Conservation (phyloP, 306 rosid genomes). For the Dryas drummondii region DNA sequence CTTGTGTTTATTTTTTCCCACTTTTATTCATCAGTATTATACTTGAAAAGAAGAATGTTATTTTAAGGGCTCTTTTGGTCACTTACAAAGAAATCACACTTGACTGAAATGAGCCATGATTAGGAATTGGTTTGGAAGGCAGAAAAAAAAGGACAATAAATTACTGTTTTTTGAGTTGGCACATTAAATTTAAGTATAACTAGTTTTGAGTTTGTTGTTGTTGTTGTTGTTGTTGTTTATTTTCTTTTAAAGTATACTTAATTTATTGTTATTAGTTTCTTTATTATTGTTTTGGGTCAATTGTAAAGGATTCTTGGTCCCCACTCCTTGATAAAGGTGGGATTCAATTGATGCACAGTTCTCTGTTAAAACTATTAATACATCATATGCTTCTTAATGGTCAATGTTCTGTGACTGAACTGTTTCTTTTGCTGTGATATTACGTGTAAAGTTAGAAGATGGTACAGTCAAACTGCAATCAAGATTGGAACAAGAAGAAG, state of each 20-base stretch:
- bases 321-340: not conserved
- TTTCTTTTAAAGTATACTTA: not conserved
- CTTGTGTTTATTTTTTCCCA: too few species aligned
- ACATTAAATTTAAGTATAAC: not conserved
- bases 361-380: not conserved
- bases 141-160: not conserved
- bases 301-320: not conserved
- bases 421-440: slow-evolving; percentile 36
- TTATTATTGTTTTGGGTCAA: not conserved
- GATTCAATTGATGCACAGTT: not conserved
- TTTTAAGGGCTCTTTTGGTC: not conserved
- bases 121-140: not conserved
- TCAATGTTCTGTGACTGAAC: slow-evolving; percentile 28
- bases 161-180: not conserved
- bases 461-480: slow-evolving; percentile 93
- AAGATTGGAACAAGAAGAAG: slow-evolving; percentile 98
- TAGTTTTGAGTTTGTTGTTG: not conserved
- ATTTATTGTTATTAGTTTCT: not conserved
- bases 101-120: not conserved
- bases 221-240: not conserved
- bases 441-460: slow-evolving; percentile 78
- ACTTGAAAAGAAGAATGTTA: too few species aligned
- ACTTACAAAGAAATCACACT: not conserved
- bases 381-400: not conserved
- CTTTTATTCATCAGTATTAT: too few species aligned